A percentile compares a stretch with the other conserved stretches of the same genome.
These are phyloP conservation scores for Crucibulum laeve DNA, from an alignment of 768 basidiomycete species.

Conservation along the genomic window DNA sequence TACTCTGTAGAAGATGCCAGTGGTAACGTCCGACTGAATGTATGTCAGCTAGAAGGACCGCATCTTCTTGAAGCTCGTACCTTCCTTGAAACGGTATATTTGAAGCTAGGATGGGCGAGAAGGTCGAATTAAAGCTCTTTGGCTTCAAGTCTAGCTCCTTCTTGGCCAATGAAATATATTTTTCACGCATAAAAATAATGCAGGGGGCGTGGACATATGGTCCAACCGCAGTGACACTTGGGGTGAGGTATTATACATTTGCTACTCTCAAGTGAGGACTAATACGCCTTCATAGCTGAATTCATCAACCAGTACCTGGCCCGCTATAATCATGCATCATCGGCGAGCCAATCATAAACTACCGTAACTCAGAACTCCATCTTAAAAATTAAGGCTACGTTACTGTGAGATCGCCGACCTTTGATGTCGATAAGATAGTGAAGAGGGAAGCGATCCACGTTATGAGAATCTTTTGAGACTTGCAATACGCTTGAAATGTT, in stretches of 20 bases:
- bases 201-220: constrained; percentile 22
- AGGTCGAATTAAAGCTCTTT: constrained; percentile 16
- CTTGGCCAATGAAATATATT: constrained; percentile 19
- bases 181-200: constrained; percentile 13
- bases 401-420: too few species aligned
- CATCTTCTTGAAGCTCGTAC: constrained; percentile 16
- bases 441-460: too few species aligned
- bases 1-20: constrained; percentile 12
- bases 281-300: constrained; percentile 10
- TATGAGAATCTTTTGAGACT: too few species aligned
- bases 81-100: constrained; percentile 17
- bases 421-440: too few species aligned
- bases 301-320: constrained; percentile 22
- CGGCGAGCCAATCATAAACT: too few species aligned
- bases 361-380: too few species aligned
- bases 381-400: too few species aligned
- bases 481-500: too few species aligned
- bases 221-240: constrained; percentile 23
- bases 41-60: constrained; percentile 17
- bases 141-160: constrained; percentile 19
- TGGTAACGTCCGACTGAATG: constrained; percentile 14
- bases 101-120: constrained; percentile 18
- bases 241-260: constrained; percentile 18
- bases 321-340: too few species aligned
- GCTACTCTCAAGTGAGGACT: not conserved